Evolutionary conservation across 345 rosid genomes (phyloP).

Genomic region (Brassica nigra): DNA sequence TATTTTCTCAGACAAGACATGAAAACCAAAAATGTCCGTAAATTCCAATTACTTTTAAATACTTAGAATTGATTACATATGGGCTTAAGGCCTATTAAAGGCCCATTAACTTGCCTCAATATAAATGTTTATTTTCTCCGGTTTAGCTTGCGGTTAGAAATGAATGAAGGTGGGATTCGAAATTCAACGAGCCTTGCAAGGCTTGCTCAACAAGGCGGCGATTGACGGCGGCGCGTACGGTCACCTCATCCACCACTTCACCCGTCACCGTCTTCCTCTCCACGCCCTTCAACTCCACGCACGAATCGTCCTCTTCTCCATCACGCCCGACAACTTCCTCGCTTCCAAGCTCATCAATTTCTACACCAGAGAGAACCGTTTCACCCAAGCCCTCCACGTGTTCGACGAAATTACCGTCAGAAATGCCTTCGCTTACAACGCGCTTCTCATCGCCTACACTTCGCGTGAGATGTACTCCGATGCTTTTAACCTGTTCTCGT

Average conservation of each 20-base stretch:
- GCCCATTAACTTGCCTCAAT: neutral
- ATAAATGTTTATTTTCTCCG: neutral
- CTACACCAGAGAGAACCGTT: slow-evolving; percentile 48
- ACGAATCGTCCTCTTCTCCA: slow-evolving; percentile 54
- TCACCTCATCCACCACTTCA: slow-evolving; percentile 61
- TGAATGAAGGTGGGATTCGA: slow-evolving; percentile 44
- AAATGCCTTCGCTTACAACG: slow-evolving; percentile 71
- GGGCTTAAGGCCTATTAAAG: neutral
- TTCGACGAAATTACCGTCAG: slow-evolving; percentile 62
- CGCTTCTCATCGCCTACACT: slow-evolving; percentile 68
- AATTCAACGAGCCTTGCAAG: slow-evolving; percentile 43
- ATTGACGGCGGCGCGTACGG: slow-evolving; percentile 65
- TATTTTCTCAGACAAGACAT: slow-evolving; percentile 37
- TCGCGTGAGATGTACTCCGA: slow-evolving; percentile 54
- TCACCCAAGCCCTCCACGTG: slow-evolving; percentile 58
- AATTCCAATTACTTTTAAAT: neutral
- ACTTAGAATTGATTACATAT: neutral
- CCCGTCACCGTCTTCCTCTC: slow-evolving; percentile 54
- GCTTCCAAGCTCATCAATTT: slow-evolving; percentile 66
- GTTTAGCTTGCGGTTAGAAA: slow-evolving; percentile 29
- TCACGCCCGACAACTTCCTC: slow-evolving; percentile 67
- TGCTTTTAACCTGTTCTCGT: slow-evolving; percentile 54
- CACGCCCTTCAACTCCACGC: slow-evolving; percentile 84
- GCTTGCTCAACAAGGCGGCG: slow-evolving; percentile 30
- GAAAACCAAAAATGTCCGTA: neutral